Conservation (phyloP, 345 rosid genomes). For the Camelina hispida region DNA sequence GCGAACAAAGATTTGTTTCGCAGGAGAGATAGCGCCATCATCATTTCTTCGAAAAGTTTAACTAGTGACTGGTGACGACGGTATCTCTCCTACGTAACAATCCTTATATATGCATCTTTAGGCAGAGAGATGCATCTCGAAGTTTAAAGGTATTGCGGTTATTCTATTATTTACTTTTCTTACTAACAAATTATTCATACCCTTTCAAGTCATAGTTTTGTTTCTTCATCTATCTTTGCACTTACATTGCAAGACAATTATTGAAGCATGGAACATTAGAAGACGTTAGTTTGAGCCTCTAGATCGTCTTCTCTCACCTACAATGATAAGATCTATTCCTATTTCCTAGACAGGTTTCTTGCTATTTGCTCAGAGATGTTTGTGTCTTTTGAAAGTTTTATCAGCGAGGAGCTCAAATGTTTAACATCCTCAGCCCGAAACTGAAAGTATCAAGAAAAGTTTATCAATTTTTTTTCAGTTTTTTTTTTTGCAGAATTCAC, state of each 20-base stretch:
- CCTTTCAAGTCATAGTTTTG: background rate
- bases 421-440: background rate
- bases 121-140: background rate
- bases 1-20: constrained; percentile 47
- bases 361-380: constrained; percentile 18
- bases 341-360: background rate
- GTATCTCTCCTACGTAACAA: constrained; percentile 52
- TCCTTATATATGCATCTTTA: constrained; percentile 44
- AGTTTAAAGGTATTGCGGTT: background rate
- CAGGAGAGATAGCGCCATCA: constrained; percentile 66
- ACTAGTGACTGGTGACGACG: constrained; percentile 42
- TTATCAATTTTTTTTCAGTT: background rate
- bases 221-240: background rate
- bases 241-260: background rate
- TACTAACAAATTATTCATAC: background rate
- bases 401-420: background rate
- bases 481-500: background rate
- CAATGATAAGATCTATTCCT: background rate
- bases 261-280: constrained; percentile 7
- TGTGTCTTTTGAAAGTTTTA: background rate
- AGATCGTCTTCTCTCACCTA: background rate
- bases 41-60: background rate
- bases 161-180: background rate
- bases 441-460: background rate
- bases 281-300: constrained; percentile 23